phyloP scores from a whole-genome alignment of 2,329 filamentous ascomycete species.

The Fusarium xylarioides region DNA sequence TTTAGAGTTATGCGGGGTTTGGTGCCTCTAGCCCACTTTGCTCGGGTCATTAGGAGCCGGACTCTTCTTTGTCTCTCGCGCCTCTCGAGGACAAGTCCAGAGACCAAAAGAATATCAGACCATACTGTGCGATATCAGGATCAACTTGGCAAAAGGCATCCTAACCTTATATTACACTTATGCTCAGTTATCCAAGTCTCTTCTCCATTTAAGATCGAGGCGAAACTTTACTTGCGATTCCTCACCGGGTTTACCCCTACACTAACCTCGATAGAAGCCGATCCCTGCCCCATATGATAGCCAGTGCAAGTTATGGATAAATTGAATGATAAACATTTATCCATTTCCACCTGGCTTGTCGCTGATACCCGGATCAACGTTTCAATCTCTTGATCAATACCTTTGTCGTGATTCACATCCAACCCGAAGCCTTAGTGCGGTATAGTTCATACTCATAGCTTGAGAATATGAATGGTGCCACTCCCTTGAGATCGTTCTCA shows the following conservation, averaged over 20 bases:
- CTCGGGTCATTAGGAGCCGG: background rate
- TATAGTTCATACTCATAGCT: constrained; percentile 38
- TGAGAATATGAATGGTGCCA: constrained; percentile 37
- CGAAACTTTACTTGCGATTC: too few species aligned
- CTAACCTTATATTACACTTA: too few species aligned
- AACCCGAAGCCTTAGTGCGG: too few species aligned
- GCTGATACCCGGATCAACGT: too few species aligned
- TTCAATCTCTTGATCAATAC: background rate
- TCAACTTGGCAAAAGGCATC: too few species aligned
- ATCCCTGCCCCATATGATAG: background rate
- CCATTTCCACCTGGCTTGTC: background rate
- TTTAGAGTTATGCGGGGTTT: background rate
- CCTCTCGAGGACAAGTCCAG: background rate
- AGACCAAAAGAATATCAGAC: too few species aligned
- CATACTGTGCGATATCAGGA: too few species aligned
- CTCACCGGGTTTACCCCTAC: background rate
- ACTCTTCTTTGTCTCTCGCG: background rate
- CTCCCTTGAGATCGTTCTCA: constrained; percentile 41
- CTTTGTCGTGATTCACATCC: too few species aligned
- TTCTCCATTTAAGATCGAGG: too few species aligned
- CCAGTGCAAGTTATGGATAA: background rate
- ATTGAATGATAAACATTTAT: background rate
- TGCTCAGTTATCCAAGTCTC: too few species aligned
- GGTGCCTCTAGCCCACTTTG: background rate
- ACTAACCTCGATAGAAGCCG: background rate